These are phyloP conservation scores for Xerocomus spinulosus DNA, from an alignment of 768 basidiomycete genomes.

Conservation along the genomic window DNA sequence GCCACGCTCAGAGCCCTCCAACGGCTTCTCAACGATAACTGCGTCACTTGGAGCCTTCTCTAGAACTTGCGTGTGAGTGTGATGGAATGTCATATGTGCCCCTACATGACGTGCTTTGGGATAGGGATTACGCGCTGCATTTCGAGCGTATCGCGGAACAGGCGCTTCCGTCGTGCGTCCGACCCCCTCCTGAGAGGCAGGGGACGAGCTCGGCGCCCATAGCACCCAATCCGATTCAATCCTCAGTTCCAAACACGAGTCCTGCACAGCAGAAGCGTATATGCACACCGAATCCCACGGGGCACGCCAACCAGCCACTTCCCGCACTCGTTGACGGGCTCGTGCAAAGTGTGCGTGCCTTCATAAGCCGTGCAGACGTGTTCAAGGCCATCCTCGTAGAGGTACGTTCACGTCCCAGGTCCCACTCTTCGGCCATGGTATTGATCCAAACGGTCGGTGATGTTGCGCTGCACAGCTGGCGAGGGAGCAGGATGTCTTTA, in stretches of 20 bases:
- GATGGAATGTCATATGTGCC: not conserved
- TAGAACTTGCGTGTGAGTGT: conserved; percentile 5
- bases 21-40: conserved; percentile 3
- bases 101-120: not conserved
- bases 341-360: conserved; percentile 8
- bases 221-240: too few relatives aligned
- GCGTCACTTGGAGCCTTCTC: conserved; percentile 5
- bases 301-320: not conserved
- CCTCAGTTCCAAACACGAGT: not conserved
- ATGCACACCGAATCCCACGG: not conserved
- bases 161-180: too few relatives aligned
- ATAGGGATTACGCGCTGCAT: conserved; percentile 6
- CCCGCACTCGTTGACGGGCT: conserved; percentile 1
- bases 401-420: conserved; percentile 3
- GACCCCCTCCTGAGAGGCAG: too few relatives aligned
- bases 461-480: conserved; percentile 4
- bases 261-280: not conserved
- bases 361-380: conserved; percentile 4
- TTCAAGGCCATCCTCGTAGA: conserved; percentile 12
- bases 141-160: conserved; percentile 6
- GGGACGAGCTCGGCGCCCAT: too few relatives aligned
- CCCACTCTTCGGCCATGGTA: too few relatives aligned
- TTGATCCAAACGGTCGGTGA: not conserved
- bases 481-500: conserved; percentile 15
- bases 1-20: not conserved